phyloP scores from a whole-genome alignment of 2,329 filamentous ascomycete genomes.

The Grosmannia penicillata region DNA sequence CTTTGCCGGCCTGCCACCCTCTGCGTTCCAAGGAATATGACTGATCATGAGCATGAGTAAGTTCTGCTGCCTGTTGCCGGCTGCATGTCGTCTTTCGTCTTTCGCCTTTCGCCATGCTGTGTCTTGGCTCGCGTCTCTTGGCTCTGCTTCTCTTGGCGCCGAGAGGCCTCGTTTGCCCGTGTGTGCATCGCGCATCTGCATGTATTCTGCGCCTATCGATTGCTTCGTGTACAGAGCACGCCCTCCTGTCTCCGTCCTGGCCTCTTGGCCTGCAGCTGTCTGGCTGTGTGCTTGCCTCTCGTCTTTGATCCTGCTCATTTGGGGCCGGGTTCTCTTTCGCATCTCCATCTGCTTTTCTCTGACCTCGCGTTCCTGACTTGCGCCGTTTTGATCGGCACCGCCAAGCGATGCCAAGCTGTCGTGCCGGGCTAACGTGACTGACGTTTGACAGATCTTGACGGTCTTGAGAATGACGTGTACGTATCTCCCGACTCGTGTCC shows the following conservation, averaged over 20 bases:
- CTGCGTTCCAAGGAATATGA: conserved; percentile 8
- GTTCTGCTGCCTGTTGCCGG: not conserved
- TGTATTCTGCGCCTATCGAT: too few species aligned
- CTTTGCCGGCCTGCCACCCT: not conserved
- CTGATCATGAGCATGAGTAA: conserved; percentile 12
- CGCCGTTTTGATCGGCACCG: not conserved
- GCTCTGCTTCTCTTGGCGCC: conserved; percentile 2
- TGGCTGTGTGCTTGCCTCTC: too few species aligned
- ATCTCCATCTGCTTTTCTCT: not conserved
- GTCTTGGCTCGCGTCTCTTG: not conserved
- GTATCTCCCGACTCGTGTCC: conserved; percentile 2
- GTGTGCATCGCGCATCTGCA: not conserved
- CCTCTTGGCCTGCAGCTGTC: too few species aligned
- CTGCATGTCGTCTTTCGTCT: not conserved
- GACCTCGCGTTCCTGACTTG: not conserved
- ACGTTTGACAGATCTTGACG: conserved; percentile 19
- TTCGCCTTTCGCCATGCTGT: not conserved
- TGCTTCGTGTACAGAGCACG: too few species aligned
- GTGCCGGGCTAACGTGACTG: conserved; percentile 11
- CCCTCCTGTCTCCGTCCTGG: too few species aligned
- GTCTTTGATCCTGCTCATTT: too few species aligned
- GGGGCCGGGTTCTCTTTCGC: not conserved
- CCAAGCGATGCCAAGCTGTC: conserved; percentile 13
- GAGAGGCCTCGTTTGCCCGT: not conserved
- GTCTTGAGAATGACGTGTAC: conserved; percentile 19